A percentile compares a stretch with the other conserved stretches of the same genome.
Conservation (phyloP, 441 rosid species). For the Populus hybrid region DNA sequence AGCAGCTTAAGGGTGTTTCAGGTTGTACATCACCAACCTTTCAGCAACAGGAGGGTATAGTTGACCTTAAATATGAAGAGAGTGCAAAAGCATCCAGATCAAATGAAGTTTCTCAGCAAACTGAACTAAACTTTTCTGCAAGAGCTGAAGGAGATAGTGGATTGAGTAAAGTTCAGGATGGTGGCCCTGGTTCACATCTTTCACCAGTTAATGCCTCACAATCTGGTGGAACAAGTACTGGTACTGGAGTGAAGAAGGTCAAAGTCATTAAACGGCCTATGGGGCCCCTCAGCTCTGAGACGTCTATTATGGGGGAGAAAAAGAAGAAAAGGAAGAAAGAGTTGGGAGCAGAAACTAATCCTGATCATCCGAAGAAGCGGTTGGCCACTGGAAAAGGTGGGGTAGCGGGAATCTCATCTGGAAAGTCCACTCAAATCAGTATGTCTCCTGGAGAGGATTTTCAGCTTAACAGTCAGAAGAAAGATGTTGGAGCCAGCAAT, state of each 20-base stretch:
- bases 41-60: too few relatives aligned
- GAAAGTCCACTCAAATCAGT: conserved; percentile 38
- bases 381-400: conserved; percentile 43
- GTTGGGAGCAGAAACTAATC: conserved; percentile 28
- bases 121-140: too few relatives aligned
- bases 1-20: too few relatives aligned
- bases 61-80: too few relatives aligned
- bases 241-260: conserved; percentile 54
- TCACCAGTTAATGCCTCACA: too few relatives aligned
- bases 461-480: conserved; percentile 30
- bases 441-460: conserved; percentile 34
- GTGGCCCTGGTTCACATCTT: too few relatives aligned
- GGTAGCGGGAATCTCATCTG: conserved; percentile 32
- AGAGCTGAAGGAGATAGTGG: too few relatives aligned
- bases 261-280: conserved; percentile 48
- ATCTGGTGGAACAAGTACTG: too few relatives aligned
- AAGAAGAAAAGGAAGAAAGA: conserved; percentile 46
- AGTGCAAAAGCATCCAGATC: too few relatives aligned
- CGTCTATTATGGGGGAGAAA: conserved; percentile 38
- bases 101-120: too few relatives aligned
- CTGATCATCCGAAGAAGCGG: conserved; percentile 48
- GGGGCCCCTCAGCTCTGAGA: conserved; percentile 39
- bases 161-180: too few relatives aligned
- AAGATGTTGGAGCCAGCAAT: conserved; percentile 30
- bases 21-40: too few relatives aligned